Base-by-base conservation (phyloP, 1,284 basidiomycete species). In the Agaricales sp. region DNA sequence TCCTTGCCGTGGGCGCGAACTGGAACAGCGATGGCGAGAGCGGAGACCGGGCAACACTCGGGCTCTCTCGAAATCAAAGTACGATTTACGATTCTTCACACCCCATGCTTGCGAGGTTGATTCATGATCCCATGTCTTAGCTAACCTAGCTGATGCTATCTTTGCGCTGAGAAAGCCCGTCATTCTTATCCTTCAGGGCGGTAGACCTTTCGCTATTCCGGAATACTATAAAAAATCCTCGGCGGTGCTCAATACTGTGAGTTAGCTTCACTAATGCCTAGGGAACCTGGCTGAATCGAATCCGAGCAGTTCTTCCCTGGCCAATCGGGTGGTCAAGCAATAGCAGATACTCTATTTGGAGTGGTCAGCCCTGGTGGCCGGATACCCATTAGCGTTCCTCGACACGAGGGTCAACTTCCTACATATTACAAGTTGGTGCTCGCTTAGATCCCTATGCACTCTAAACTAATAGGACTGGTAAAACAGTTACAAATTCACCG, bases 21-120 rank as follows among this genome's bases (percentile, higher is more conserved):
- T 62, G 61, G 61, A 62, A 62, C 48, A 61, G 59, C 45, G 61
- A 63, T 38, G 61, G 56, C 2, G 61, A 63, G 47, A 59, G 55
- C 39, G 59, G 54, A 3, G 61, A 63, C 50, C 55, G 61, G 8
- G 59, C 58, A 8, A 61, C 61, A n/a, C 46, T 63, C 19, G 52
- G 56, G 3, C 49, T 63, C 22, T 60, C 60, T 4, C 54, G 49
- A n/a, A 60, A 62, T 50, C 61, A 63, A 50, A 63, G 61, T 62
- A 35, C 6, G 58, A 4, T n/a, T 21, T 30, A 16, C 19, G 16
- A 16, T 41, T 16, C 16, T 20, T 41, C 18, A 16, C 4, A 41
- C 30, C n/a, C n/a, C n/a, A n/a, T n/a, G n/a, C n/a, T 30, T 30
- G 26, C 6, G 26, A 30, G 14, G 26, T 30, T 30, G 26, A 14